Conservation (phyloP, 1,284 basidiomycete genomes). For the Lignosus rhinocerotis region DNA sequence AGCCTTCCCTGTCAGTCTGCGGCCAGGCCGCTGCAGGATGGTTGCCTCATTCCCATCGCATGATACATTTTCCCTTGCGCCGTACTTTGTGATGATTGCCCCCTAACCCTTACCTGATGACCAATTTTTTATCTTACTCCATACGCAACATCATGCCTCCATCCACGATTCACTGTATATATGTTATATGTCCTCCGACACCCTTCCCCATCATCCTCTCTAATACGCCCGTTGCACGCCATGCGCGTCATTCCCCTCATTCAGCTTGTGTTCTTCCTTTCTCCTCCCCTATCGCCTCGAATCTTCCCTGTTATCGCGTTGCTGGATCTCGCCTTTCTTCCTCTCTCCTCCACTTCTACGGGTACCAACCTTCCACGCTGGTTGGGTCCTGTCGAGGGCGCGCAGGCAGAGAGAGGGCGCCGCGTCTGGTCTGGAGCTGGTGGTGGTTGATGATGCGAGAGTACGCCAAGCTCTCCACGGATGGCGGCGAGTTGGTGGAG, state of each 20-base stretch:
- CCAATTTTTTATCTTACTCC: conserved; percentile 11
- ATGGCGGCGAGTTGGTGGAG: background rate
- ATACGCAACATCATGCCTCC: conserved; percentile 22
- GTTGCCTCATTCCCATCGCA: conserved; percentile 32
- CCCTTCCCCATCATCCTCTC: conserved; percentile 5
- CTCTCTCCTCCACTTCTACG: conserved; percentile 56
- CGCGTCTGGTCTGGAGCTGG: conserved; percentile 42
- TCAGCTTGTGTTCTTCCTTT: conserved; percentile 13
- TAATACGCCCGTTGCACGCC: conserved; percentile 14
- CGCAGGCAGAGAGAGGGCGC: conserved; percentile 71
- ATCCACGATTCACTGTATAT: conserved; percentile 23
- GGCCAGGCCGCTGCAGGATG: conserved; percentile 18
- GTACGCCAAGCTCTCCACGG: conserved; percentile 8
- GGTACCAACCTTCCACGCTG: conserved; percentile 24
- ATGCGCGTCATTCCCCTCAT: conserved; percentile 18
- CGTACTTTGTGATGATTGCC: conserved; percentile 32
- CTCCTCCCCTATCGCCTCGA: conserved; percentile 28
- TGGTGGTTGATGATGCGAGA: background rate
- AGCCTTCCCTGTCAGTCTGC: conserved; percentile 34
- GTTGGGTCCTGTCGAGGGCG: conserved; percentile 47
- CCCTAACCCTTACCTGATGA: conserved; percentile 10
- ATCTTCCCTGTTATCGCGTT: conserved; percentile 33
- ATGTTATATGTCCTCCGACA: conserved; percentile 12
- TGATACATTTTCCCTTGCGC: conserved; percentile 29
- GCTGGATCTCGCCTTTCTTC: conserved; percentile 44